A percentile compares a stretch with the other conserved stretches of the same genome.
phyloP scores from a whole-genome alignment of 495 filamentous ascomycete genomes.

The Penicillium malachiteum region DNA sequence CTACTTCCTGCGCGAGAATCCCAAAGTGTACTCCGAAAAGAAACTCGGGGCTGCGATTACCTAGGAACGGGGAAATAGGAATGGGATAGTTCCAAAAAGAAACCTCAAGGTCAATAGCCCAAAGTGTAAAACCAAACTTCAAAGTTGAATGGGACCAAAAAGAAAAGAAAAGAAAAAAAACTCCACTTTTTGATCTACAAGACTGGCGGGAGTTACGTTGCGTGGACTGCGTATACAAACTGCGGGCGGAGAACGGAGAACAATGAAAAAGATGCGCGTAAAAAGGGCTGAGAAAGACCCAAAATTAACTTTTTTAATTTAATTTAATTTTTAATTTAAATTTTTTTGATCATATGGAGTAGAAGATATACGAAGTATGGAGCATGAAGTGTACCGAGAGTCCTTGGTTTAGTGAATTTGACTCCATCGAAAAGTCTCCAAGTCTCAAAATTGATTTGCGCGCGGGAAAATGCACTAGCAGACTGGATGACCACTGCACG shows the following conservation, averaged over 20 bases:
- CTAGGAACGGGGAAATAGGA: neutral
- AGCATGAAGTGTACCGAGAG: neutral
- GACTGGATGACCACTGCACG: neutral
- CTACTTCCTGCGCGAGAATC: neutral
- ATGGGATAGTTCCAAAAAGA: neutral
- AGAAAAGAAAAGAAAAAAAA: neutral
- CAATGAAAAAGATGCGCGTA: too few species aligned
- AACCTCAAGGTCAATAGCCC: neutral
- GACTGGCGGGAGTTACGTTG: neutral
- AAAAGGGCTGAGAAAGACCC: neutral
- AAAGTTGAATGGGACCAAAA: neutral
- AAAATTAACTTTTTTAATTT: neutral
- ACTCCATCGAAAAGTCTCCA: neutral
- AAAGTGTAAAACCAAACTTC: neutral
- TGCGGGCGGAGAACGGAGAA: too few species aligned
- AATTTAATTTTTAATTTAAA: neutral
- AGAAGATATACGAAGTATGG: too few species aligned
- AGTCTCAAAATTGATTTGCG: neutral
- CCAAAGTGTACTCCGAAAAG: neutral
- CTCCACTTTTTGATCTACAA: slow-evolving; percentile 2
- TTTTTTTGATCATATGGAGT: too few species aligned
- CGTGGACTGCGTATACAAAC: neutral
- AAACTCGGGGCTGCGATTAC: neutral
- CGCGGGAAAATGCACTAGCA: neutral
- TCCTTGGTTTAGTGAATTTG: neutral